These are phyloP conservation scores for Epichloe gansuensis DNA, from an alignment of 2,329 filamentous ascomycete genomes.

Conservation along the genomic window DNA sequence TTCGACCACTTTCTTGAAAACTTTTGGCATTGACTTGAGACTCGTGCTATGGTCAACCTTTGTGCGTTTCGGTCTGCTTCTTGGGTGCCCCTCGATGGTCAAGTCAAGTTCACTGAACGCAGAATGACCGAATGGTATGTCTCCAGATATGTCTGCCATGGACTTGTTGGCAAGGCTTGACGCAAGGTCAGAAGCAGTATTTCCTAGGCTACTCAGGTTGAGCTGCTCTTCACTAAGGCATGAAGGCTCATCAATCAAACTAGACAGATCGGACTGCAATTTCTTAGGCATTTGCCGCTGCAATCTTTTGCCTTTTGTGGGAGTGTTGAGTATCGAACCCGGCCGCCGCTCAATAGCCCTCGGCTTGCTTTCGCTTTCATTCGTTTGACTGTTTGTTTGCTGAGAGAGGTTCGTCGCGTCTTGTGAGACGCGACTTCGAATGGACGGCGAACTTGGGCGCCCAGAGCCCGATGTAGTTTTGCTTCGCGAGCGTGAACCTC, in stretches of 20 bases:
- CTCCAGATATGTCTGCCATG: conserved; percentile 40
- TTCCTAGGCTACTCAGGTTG: conserved; percentile 13
- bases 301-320: conserved; percentile 23
- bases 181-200: conserved; percentile 20
- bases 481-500: conserved; percentile 14
- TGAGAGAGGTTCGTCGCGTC: conserved; percentile 13
- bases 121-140: conserved; percentile 53
- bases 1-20: conserved; percentile 51
- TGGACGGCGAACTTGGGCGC: conserved; percentile 11
- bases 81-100: conserved; percentile 34
- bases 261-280: conserved; percentile 11
- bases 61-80: conserved; percentile 26
- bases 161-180: conserved; percentile 35
- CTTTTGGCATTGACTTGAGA: conserved; percentile 48
- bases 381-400: conserved; percentile 3
- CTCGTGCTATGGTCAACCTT: conserved; percentile 43
- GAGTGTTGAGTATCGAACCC: conserved; percentile 25
- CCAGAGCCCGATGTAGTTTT: conserved; percentile 17
- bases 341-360: conserved; percentile 25
- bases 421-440: conserved; percentile 17
- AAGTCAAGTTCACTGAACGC: conserved; percentile 55
- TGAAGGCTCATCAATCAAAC: conserved; percentile 16
- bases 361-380: conserved; percentile 14
- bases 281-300: conserved; percentile 18
- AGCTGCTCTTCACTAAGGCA: conserved; percentile 19